Conservation (phyloP, 768 basidiomycete genomes). For the Chalciporus sphaerocephalus region DNA sequence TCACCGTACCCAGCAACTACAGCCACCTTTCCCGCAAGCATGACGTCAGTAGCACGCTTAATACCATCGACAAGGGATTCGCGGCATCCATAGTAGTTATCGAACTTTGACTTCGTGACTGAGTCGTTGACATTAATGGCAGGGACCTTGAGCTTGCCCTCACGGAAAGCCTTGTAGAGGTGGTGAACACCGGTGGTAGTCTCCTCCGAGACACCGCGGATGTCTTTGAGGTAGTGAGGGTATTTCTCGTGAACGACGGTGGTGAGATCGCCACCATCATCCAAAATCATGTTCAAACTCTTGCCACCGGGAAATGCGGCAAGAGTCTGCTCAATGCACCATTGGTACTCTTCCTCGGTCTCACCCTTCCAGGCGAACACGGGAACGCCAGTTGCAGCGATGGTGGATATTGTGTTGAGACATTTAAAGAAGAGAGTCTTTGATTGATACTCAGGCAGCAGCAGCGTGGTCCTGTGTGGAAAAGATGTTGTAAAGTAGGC, state of each 20-base stretch:
- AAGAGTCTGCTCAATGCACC: conserved; percentile 97
- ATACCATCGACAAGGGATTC: conserved; percentile 99
- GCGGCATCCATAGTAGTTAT: conserved; percentile 98
- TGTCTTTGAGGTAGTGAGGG: conserved; percentile 80
- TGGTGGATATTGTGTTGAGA: conserved; percentile 42
- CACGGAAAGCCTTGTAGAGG: conserved; percentile 96
- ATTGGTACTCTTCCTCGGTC: conserved; percentile 96
- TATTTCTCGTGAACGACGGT: conserved; percentile 93
- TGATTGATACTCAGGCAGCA: conserved; percentile 64
- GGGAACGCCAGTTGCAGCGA: conserved; percentile 96
- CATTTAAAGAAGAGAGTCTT: background rate
- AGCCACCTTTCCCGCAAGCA: conserved; percentile 99
- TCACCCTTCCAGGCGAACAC: conserved; percentile 99
- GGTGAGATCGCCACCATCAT: conserved; percentile 98
- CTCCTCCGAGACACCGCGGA: conserved; percentile 96
- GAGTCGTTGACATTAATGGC: conserved; percentile 99
- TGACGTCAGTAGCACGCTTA: conserved; percentile 99
- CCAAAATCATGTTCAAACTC: conserved; percentile 96
- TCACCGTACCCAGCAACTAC: conserved; percentile 99
- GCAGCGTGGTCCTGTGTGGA: conserved; percentile 99
- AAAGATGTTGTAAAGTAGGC: conserved; percentile 80
- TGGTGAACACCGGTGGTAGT: conserved; percentile 99
- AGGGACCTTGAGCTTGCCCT: conserved; percentile 92
- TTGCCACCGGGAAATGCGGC: conserved; percentile 81
- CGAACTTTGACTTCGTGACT: conserved; percentile 99